Base-by-base conservation (phyloP, 2,329 filamentous ascomycete genomes). In the Trichoderma hamatum region DNA sequence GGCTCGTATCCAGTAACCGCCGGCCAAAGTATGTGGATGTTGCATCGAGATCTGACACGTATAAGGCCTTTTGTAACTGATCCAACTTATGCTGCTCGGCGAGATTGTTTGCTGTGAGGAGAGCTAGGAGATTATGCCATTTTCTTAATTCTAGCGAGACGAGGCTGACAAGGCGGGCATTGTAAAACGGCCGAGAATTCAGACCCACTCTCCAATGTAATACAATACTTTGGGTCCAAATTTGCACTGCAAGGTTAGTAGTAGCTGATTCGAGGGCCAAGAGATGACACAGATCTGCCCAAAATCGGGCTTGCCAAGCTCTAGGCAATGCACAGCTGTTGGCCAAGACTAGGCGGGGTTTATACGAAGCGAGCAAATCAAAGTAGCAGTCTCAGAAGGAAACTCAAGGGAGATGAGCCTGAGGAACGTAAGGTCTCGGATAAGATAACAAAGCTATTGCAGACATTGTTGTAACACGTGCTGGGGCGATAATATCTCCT, bases 401-500 rank as follows among this genome's bases (percentile, higher is more conserved):
- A 26, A 26, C 24, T 0, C 39, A 16, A 46, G 51, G 2, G 24
- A 36, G 10, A 9, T 21, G 51, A 55, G 19, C n/a, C 60, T 55
- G 6, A 11, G 49, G 24, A 55, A 32, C n/a, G 51, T 21, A 28
- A 30, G 16, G 51, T 30, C 51, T 55, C 62, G 24, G 51, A 30
- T 43, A 28, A 65, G 62, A 65, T 24, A 63, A 63, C 13, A 24
- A 26, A 19, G 21, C 26, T 2, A 28, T 54, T 26, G 26, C 16
- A n/a, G 3, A 39, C 30, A 65, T 65, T 65, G 51, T 65, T 56
- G 39, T 32, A 26, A 26, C 62, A 65, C 62, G 49, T 65, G 62
- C 28, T 39, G 61, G n/a, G 21, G 49, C 10, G 28, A 30, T 60
- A 13, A n/a, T 3, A 14, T 46, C 30, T 14, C 49, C 61, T 19